Base-by-base conservation (phyloP, 306 rosid species). In the Mucuna pruriens region DNA sequence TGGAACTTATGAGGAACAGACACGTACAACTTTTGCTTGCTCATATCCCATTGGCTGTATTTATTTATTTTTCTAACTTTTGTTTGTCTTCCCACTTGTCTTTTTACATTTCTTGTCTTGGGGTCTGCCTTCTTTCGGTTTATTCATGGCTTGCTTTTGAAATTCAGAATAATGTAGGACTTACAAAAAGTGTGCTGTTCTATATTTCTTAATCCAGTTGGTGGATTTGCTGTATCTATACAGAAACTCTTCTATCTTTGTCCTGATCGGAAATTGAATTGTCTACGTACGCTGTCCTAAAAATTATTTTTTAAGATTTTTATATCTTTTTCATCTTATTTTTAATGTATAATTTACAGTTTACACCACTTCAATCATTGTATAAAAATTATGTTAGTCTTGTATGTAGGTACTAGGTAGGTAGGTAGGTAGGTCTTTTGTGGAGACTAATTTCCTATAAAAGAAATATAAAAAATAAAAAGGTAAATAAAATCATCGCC, bases 11-110 rank as follows among this genome's bases (percentile, higher is more conserved):
- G 80, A 76, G 85, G 80, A 82, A 83, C 86, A 78, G 45, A 77
- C 69, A 86, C 68, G 68, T 78, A 78, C 62, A 82, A 66, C 86
- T 78, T 76, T 81, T 67, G 68, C 79, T 73, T 45, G 63, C 9
- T 42, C 62, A 77, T 62, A 71, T 46, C 83, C 75, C 90, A 79
- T 61, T 83, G 31, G 22, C 36, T 22, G 12, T 51, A 77, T 80
- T n/a, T n/a, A n/a, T n/a, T n/a, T n/a, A n/a, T n/a, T 85, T 75
- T 76, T 82, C 73, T 77, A 44, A 54, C 77, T 79, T 82, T 82
- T 83, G 58, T 80, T 83, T 77, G 72, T 87, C 76, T 80, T 83
- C 38, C 80, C 77, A 79, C 84, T 84, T 84, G 87, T 85, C 91
- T 39, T 74, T 74, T 49, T 39, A 78, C 46, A 72, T 83, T 78